Conservation (phyloP, 2,329 filamentous ascomycete species). For the Botrytis byssoidea region DNA sequence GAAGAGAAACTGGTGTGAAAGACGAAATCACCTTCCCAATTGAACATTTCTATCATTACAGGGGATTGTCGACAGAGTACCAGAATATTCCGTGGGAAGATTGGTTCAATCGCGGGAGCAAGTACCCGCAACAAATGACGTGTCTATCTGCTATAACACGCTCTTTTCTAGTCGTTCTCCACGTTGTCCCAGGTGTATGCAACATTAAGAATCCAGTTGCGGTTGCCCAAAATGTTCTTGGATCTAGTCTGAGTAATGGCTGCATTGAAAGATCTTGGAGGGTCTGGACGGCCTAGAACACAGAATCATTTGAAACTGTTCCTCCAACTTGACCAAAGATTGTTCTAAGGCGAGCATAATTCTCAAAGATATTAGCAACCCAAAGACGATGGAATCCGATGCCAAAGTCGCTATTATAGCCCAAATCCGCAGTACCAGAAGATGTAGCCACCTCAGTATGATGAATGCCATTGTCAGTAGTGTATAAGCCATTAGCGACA, state of each 20-base stretch:
- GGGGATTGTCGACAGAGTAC: not conserved
- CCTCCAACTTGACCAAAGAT: too few species aligned
- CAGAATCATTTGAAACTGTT: too few species aligned
- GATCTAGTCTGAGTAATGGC: too few species aligned
- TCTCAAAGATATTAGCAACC: too few species aligned
- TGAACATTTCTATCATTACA: not conserved
- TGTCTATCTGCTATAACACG: not conserved
- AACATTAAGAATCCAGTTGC: not conserved
- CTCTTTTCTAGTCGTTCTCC: not conserved
- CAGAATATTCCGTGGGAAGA: not conserved
- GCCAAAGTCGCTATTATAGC: too few species aligned
- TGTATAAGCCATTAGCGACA: too few species aligned
- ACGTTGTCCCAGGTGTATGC: not conserved
- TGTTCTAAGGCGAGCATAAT: too few species aligned
- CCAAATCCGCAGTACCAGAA: too few species aligned
- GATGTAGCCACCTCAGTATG: too few species aligned
- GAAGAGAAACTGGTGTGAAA: not conserved
- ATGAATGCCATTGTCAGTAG: too few species aligned
- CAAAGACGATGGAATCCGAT: rapidly evolving
- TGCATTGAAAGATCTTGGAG: too few species aligned
- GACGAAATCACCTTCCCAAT: not conserved
- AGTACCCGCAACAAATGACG: rapidly evolving
- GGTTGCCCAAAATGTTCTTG: not conserved
- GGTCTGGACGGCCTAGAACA: too few species aligned
- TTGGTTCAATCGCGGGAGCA: not conserved